Percentiles rank a stretch among this genome's conserved stretches.
Evolutionary conservation across 1,139 yeast genomes (phyloP).

Genomic region (Yamadazyma dushanensis): DNA sequence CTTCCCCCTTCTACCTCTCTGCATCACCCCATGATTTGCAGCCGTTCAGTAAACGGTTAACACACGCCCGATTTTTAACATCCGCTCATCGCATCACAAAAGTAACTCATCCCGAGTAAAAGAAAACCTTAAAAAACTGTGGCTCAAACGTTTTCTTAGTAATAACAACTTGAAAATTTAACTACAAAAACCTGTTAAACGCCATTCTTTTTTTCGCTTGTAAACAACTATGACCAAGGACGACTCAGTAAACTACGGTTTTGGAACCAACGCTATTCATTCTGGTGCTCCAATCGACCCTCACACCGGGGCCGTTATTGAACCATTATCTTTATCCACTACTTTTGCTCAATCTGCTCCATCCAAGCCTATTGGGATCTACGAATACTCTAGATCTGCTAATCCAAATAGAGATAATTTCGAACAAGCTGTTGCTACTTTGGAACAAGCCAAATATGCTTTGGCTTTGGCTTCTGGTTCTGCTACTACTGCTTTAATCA

Average conservation of each 20-base stretch:
- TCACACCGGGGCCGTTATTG: conserved; percentile 83
- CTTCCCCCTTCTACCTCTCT: too few relatives aligned
- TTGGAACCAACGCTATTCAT: conserved; percentile 84
- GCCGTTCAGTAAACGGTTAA: background rate
- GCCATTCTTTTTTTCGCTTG: background rate
- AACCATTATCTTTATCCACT: conserved; percentile 81
- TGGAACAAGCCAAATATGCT: conserved; percentile 77
- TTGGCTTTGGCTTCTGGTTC: conserved; percentile 85
- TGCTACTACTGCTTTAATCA: conserved; percentile 78
- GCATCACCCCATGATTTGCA: conserved; percentile 2
- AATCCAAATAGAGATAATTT: conserved; percentile 88
- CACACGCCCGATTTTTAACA: background rate
- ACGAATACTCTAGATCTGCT: conserved; percentile 84
- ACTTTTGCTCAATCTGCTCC: conserved; percentile 84
- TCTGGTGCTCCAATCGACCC: conserved; percentile 77
- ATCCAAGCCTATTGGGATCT: conserved; percentile 72
- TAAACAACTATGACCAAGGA: conserved; percentile 17
- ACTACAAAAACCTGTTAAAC: background rate
- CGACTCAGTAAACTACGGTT: conserved; percentile 33
- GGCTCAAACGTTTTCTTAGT: conserved; percentile 3
- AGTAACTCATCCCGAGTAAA: too few relatives aligned
- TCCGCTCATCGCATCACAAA: conserved; percentile 6
- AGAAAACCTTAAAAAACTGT: conserved; percentile 3
- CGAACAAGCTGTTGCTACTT: conserved; percentile 76
- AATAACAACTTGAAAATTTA: background rate